These are phyloP conservation scores for Dactylellina cionopaga DNA, from an alignment of 2,329 filamentous ascomycete species.

Conservation along the genomic window DNA sequence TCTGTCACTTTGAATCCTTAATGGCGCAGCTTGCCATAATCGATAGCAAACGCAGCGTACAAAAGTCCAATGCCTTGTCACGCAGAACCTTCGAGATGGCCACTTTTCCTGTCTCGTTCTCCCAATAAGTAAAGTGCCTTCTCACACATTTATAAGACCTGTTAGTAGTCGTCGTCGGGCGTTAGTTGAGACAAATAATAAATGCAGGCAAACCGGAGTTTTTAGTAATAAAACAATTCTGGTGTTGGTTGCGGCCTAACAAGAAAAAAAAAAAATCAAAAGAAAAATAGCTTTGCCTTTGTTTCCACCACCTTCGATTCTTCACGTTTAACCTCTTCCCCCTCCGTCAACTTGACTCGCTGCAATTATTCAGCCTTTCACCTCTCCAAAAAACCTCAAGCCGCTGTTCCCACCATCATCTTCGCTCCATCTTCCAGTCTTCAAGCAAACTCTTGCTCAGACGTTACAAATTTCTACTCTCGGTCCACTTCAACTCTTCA, in stretches of 20 bases:
- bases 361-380: constrained; percentile 23
- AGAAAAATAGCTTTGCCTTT: constrained; percentile 35
- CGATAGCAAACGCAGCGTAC: neutral
- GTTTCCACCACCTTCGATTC: constrained; percentile 50
- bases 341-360: neutral
- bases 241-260: neutral
- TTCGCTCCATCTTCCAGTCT: constrained; percentile 25
- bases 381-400: neutral
- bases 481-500: neutral
- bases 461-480: neutral
- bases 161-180: neutral
- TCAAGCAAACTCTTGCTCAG: neutral
- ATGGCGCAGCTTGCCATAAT: constrained; percentile 7
- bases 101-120: neutral
- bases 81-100: constrained; percentile 34
- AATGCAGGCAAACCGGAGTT: neutral
- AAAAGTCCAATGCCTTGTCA: constrained; percentile 12
- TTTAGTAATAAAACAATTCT: constrained; percentile 14
- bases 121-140: neutral
- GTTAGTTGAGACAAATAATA: neutral
- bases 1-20: constrained; percentile 34
- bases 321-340: neutral
- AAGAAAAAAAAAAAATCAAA: constrained; percentile 1
- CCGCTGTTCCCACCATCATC: neutral
- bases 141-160: neutral